Base-by-base conservation (phyloP, 1,284 basidiomycete species). In the Malassezia yamatoensis region DNA sequence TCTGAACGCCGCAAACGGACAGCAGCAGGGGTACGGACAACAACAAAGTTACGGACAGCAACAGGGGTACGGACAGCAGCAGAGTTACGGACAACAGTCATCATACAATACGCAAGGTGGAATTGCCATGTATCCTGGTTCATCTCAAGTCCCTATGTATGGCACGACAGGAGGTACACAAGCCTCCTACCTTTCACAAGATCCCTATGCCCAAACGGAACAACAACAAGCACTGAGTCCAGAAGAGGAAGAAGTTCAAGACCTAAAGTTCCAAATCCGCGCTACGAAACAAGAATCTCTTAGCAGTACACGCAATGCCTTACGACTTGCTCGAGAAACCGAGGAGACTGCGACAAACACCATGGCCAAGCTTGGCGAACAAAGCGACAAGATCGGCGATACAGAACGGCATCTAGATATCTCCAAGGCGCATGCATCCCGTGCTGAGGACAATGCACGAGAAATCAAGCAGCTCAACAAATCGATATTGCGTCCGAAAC, bases 351-450 rank as follows among this genome's bases (percentile, higher is more conserved):
- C 89, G 20, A 79, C 86, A 52, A 85, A 85, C 62, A 99, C 93
- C 12, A 77, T 98, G 42, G 79, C 78, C 62, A 87, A 83, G 71
- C 81, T 99, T 15, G 91, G 87, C n/a, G 86, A 89, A 65, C 94
- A 98, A 78, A 96, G 90, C 42, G 70, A 74, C 29, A 71, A 65
- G 49, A 82, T 99, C 60, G 93, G 89, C 48, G 90, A 91, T 75
- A 94, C 93, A 15, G 93, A 98, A 76, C 86, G 90, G 59, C 87
- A 96, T 77, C 82, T 98, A 54, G 94, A 98, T 74, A 82, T 94
- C 54, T 81, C 91, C 58, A 96, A 90, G 78, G 86, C 87, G 12
- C 85, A 94, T 76, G 86, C 88, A 24, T 79, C 81, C 49, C 84
- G 88, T 5, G 93, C 94, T 16, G 87, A 87, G 62, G 94, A 99